A percentile compares a stretch with the other conserved stretches of the same genome.
Evolutionary conservation across 768 basidiomycete genomes (phyloP).

Genomic region (Serendipita vermifera): DNA sequence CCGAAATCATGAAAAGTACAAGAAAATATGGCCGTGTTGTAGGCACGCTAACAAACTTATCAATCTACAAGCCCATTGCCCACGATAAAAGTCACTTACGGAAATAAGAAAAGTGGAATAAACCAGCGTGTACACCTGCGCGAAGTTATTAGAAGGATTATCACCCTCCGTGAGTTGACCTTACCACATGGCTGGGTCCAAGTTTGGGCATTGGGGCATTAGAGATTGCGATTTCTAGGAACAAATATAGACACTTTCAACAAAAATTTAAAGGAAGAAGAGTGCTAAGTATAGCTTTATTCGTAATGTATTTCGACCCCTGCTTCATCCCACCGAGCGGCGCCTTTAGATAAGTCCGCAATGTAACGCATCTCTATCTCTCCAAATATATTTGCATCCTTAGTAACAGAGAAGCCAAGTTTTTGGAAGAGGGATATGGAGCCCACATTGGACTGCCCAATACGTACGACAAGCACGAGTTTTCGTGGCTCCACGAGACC

Average conservation of each 20-base stretch:
- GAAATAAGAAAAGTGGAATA: slow-evolving; percentile 60
- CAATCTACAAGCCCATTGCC: background rate
- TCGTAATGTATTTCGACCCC: background rate
- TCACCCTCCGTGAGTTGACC: no score
- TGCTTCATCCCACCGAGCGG: background rate
- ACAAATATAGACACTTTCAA: background rate
- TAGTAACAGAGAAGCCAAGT: slow-evolving; percentile 61
- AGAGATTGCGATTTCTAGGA: no score
- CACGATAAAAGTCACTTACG: no score
- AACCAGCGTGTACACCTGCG: slow-evolving; percentile 79
- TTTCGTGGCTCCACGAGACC: no score
- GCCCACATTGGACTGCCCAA: slow-evolving; percentile 52
- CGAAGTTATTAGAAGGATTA: slow-evolving; percentile 3
- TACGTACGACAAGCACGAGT: slow-evolving; percentile 51
- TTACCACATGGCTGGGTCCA: no score
- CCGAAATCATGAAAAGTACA: slow-evolving; percentile 58
- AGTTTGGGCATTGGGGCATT: background rate
- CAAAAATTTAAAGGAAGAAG: background rate
- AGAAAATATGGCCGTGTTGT: slow-evolving; percentile 73
- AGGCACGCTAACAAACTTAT: slow-evolving; percentile 31
- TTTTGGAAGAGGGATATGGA: slow-evolving; percentile 62
- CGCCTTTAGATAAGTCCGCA: slow-evolving; percentile 7
- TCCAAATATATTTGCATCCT: slow-evolving; percentile 57
- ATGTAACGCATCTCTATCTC: slow-evolving; percentile 68
- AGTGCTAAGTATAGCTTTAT: no score